These are phyloP conservation scores for Salmacisia buchloeana DNA, from an alignment of 1,284 basidiomycete genomes.

Conservation along the genomic window DNA sequence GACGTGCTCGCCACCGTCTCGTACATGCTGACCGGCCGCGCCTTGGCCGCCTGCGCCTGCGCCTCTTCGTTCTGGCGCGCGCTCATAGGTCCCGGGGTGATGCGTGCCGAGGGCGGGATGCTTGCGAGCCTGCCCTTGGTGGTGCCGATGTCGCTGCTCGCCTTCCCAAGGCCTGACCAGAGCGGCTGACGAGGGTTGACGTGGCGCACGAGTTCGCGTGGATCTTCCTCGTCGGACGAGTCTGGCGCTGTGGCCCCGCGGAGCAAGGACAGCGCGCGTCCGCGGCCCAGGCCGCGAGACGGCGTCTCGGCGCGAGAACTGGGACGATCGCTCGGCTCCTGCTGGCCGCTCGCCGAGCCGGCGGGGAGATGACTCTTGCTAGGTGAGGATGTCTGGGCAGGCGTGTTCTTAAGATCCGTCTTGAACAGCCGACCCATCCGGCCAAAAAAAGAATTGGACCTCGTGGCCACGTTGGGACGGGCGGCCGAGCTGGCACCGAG, in stretches of 20 bases:
- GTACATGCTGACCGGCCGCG: conserved; percentile 13
- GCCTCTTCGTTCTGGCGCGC: conserved; percentile 20
- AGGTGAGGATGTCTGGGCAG: not conserved
- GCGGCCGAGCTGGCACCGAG: not conserved
- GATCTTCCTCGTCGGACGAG: conserved; percentile 41
- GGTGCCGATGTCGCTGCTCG: conserved; percentile 28
- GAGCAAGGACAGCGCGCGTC: conserved; percentile 1
- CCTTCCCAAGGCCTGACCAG: conserved; percentile 14
- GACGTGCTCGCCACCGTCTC: conserved; percentile 17
- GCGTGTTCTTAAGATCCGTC: conserved; percentile 32
- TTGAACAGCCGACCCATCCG: conserved; percentile 45
- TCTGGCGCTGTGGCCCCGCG: conserved; percentile 18
- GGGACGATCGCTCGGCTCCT: conserved; percentile 10
- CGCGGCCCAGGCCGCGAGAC: not conserved
- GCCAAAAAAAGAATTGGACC: conserved; percentile 38
- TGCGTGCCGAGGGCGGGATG: conserved; percentile 20
- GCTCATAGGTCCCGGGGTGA: conserved; percentile 38
- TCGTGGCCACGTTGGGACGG: conserved; percentile 14
- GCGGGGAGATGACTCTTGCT: not conserved
- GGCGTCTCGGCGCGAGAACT: conserved; percentile 25
- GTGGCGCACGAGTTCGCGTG: conserved; percentile 34
- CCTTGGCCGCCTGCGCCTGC: conserved; percentile 1
- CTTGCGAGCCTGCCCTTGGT: conserved; percentile 21
- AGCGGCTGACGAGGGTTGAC: conserved; percentile 33
- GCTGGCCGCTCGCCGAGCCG: not conserved